Evolutionary conservation across 495 filamentous ascomycete species (phyloP).

Genomic region (Penicillium subrubescens): DNA sequence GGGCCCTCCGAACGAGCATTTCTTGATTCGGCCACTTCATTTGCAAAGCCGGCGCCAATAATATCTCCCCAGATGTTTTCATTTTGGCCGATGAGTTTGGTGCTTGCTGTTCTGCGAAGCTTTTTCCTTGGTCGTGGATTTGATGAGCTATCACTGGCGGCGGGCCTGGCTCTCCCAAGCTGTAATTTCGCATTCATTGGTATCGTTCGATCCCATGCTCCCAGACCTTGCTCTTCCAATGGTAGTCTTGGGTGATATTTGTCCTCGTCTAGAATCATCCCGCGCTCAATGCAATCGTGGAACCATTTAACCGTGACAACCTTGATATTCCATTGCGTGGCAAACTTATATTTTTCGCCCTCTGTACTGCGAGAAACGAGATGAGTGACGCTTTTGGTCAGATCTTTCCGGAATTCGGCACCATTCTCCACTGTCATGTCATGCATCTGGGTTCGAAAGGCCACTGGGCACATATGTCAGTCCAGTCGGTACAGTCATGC

Average conservation of each 20-base stretch:
- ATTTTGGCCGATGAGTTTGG: constrained; percentile 75
- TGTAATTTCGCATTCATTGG: constrained; percentile 35
- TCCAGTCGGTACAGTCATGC: background rate
- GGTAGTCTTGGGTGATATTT: constrained; percentile 76
- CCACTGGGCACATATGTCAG: constrained; percentile 44
- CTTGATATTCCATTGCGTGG: constrained; percentile 74
- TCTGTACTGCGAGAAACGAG: constrained; percentile 76
- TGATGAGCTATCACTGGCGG: constrained; percentile 21
- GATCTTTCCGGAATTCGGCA: constrained; percentile 79
- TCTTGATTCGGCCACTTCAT: constrained; percentile 29
- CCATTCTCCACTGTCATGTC: constrained; percentile 67
- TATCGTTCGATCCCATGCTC: constrained; percentile 68
- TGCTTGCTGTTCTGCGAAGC: constrained; percentile 77
- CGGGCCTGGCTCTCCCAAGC: constrained; percentile 14
- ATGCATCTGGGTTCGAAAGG: constrained; percentile 67
- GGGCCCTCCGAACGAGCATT: constrained; percentile 38
- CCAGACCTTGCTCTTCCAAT: constrained; percentile 67
- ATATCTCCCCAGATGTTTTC: constrained; percentile 88
- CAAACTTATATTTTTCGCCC: constrained; percentile 87
- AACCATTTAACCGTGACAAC: constrained; percentile 86
- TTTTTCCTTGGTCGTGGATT: constrained; percentile 56
- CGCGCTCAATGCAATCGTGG: constrained; percentile 77
- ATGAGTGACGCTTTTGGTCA: constrained; percentile 81
- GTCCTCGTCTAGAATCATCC: constrained; percentile 88
- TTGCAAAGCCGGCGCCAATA: constrained; percentile 54